phyloP scores from a whole-genome alignment of 2,329 filamentous ascomycete genomes.

The Pseudocercospora cruenta region DNA sequence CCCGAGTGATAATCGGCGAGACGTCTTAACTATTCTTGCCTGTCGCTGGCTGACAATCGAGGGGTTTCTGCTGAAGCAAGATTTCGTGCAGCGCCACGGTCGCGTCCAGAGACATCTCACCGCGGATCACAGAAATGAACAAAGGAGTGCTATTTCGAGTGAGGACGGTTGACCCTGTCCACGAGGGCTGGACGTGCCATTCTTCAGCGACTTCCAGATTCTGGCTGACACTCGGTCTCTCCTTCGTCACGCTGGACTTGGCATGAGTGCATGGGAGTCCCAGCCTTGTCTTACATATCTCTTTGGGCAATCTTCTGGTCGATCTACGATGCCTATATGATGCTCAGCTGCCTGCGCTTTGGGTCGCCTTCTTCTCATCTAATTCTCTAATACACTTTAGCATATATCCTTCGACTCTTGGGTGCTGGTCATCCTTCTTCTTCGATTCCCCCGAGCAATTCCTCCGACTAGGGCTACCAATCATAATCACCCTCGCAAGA shows the following conservation, averaged over 20 bases:
- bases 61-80: neutral
- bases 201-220: neutral
- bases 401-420: neutral
- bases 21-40: neutral
- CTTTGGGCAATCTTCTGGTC: neutral
- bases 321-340: neutral
- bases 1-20: neutral
- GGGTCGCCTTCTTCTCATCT: neutral
- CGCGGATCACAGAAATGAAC: neutral
- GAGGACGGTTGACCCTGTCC: neutral
- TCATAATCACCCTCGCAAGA: neutral
- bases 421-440: slow-evolving; percentile 5
- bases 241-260: neutral
- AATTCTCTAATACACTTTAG: neutral
- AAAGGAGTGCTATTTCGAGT: neutral
- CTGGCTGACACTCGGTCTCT: neutral
- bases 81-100: neutral
- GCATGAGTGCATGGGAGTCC: neutral
- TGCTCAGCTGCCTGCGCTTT: neutral
- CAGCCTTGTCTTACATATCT: neutral
- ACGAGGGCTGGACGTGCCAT: neutral
- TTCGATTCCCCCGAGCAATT: neutral
- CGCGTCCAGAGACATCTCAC: neutral
- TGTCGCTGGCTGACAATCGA: neutral
- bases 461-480: neutral